Evolutionary conservation across 805 yeast species (phyloP).

Genomic region (Wickerhamiella brachini): DNA sequence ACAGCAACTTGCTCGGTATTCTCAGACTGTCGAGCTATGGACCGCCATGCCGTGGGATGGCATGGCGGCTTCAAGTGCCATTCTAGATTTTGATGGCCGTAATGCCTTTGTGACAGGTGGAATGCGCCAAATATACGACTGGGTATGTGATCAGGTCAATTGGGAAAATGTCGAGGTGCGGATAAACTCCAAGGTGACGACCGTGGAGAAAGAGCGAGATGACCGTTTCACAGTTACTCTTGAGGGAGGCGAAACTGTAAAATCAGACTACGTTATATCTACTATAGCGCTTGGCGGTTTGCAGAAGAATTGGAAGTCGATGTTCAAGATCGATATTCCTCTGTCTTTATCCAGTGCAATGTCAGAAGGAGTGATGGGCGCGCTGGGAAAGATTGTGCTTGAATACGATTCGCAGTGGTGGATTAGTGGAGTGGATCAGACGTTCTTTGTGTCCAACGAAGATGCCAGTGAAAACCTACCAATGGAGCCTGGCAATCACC

Average conservation of each 20-base stretch:
- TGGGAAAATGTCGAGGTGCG: conserved; percentile 23
- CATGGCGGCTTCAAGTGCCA: conserved; percentile 54
- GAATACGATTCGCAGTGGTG: conserved; percentile 55
- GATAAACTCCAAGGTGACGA: conserved; percentile 31
- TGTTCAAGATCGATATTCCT: conserved; percentile 26
- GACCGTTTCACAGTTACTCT: conserved; percentile 15
- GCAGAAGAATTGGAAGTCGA: conserved; percentile 16
- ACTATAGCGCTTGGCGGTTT: conserved; percentile 69
- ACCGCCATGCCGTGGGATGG: conserved; percentile 58
- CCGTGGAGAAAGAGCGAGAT: conserved; percentile 19
- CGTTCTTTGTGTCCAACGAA: conserved; percentile 31
- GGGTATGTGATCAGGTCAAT: conserved; percentile 31
- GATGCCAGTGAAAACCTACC: conserved; percentile 7
- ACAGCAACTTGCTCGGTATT: conserved; percentile 38
- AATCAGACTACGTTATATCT: conserved; percentile 44
- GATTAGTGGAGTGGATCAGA: conserved; percentile 38
- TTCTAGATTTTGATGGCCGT: conserved; percentile 64
- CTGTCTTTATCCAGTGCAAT: conserved; percentile 28
- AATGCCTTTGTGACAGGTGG: conserved; percentile 57
- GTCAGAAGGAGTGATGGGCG: conserved; percentile 41
- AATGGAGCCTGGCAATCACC: conserved; percentile 38
- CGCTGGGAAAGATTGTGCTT: conserved; percentile 58
- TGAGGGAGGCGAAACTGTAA: not conserved
- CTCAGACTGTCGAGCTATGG: conserved; percentile 61
- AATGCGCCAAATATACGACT: conserved; percentile 38